These are phyloP conservation scores for Solanum pennellii DNA, from an alignment of 257 asterid genomes.

Conservation along the genomic window DNA sequence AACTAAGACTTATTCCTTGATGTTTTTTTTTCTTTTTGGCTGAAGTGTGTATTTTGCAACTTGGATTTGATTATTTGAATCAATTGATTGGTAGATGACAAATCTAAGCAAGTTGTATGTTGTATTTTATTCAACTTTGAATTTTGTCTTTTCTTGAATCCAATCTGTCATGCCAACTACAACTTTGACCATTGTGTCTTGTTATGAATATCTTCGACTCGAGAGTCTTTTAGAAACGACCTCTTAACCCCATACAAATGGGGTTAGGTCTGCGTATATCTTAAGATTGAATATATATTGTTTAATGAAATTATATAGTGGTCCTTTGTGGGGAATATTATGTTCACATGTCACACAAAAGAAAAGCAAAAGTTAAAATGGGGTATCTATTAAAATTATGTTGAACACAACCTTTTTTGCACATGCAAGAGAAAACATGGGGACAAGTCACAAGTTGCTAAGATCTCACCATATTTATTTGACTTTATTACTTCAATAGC, in stretches of 20 bases:
- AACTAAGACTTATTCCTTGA: neutral
- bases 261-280: neutral
- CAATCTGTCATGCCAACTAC: neutral
- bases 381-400: neutral
- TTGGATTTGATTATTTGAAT: constrained; percentile 1
- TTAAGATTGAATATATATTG: neutral
- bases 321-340: neutral
- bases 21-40: neutral
- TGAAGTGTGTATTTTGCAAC: neutral
- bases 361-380: neutral
- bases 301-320: neutral
- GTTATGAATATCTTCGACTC: neutral
- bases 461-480: neutral
- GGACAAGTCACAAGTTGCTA: neutral
- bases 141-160: neutral
- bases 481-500: neutral
- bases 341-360: neutral
- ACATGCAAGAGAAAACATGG: neutral
- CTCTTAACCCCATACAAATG: too few relatives aligned
- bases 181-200: neutral
- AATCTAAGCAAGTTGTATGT: neutral
- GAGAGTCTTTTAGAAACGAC: neutral
- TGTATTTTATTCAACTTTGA: neutral
- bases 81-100: neutral
- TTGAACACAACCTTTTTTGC: neutral